phyloP scores from a whole-genome alignment of 2,329 filamentous ascomycete genomes.

The Mollisiaceae sp. region DNA sequence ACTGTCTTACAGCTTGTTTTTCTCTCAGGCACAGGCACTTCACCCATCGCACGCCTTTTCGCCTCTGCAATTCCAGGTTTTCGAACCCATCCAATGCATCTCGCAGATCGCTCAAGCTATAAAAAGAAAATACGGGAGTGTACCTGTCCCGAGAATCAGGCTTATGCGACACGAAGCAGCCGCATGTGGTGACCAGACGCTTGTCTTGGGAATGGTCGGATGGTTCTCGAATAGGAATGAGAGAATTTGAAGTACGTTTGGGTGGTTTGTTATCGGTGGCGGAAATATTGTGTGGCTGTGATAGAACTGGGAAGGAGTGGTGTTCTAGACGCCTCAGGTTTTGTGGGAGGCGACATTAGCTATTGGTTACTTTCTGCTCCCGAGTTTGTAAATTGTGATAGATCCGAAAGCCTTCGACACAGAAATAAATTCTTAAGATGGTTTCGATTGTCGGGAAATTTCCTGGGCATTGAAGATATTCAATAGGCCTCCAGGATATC shows the following conservation, averaged over 20 bases:
- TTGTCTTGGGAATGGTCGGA: neutral
- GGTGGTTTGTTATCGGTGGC: neutral
- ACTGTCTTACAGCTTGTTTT: slow-evolving; percentile 2
- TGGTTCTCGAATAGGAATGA: neutral
- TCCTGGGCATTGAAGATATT: neutral
- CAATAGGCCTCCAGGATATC: neutral
- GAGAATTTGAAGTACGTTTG: neutral
- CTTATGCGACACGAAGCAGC: neutral
- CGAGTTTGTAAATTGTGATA: neutral
- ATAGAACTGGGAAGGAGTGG: neutral
- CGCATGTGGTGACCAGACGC: neutral
- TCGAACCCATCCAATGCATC: neutral
- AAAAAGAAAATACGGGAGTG: slow-evolving; percentile 7
- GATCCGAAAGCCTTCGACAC: neutral
- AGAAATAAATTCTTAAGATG: neutral
- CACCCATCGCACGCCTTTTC: neutral
- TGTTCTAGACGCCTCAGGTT: no score
- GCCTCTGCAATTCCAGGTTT: neutral
- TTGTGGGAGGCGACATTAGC: neutral
- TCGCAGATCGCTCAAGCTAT: neutral
- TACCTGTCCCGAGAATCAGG: slow-evolving; percentile 1
- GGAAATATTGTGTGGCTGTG: slow-evolving; percentile 2
- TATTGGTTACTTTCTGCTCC: neutral
- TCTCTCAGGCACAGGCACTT: neutral
- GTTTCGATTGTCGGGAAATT: neutral